A percentile compares a stretch with the other conserved stretches of the same genome.
Evolutionary conservation across 129 eudicot genomes (phyloP).

Genomic region (Sambucus nigra): DNA sequence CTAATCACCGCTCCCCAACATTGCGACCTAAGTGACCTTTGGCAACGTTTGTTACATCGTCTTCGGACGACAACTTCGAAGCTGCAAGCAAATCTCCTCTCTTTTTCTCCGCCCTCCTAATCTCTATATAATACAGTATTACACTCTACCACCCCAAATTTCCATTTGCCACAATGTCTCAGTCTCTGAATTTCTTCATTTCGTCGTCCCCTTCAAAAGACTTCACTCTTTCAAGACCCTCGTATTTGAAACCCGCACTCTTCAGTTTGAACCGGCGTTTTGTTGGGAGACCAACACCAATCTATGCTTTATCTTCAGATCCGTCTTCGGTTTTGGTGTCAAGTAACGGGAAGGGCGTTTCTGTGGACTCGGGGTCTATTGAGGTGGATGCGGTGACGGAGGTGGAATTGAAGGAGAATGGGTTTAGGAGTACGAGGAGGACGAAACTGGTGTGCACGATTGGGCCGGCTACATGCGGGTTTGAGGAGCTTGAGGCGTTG

Average conservation of each 20-base stretch:
- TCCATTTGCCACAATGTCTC: conserved; percentile 30
- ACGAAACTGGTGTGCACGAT: conserved; percentile 82
- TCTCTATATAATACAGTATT: background rate
- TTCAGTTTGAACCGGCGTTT: conserved; percentile 13
- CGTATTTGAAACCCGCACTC: conserved; percentile 22
- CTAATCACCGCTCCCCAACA: too few species aligned
- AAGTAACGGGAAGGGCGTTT: conserved; percentile 25
- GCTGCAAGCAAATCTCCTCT: conserved; percentile 13
- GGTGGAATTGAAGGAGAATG: conserved; percentile 87
- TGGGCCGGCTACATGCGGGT: too few species aligned
- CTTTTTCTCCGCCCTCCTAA: conserved; percentile 35
- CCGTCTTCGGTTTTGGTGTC: conserved; percentile 14
- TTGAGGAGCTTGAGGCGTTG: conserved; percentile 68
- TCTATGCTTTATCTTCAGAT: conserved; percentile 23
- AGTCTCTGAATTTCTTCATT: conserved; percentile 41
- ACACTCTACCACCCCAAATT: conserved; percentile 1
- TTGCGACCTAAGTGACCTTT: too few species aligned
- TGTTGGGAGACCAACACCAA: background rate
- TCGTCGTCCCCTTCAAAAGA: conserved; percentile 33
- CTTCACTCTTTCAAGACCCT: conserved; percentile 15
- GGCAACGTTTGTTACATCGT: too few species aligned
- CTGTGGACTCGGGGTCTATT: conserved; percentile 38
- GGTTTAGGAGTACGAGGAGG: conserved; percentile 87
- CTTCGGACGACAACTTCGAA: conserved; percentile 28
- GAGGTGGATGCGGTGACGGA: conserved; percentile 87